A percentile compares a stretch with the other conserved stretches of the same genome.
Conservation (phyloP, 805 yeast species). For the Kazachstania psychrophila region DNA sequence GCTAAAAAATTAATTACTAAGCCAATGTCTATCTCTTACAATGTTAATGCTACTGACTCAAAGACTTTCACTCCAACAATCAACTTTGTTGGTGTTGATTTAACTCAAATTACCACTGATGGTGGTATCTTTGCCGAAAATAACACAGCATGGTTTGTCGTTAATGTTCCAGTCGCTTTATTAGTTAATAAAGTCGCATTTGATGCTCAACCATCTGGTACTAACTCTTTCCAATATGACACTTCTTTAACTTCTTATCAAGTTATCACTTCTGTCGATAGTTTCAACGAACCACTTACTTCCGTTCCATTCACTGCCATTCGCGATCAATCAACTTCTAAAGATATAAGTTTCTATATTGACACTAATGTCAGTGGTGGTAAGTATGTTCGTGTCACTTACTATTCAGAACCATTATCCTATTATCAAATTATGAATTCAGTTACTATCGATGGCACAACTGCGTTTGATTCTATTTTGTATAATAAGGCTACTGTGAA, state of each 20-base stretch:
- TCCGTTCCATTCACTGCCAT: constrained; percentile 19
- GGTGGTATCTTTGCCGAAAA: constrained; percentile 19
- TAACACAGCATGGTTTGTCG: constrained; percentile 24
- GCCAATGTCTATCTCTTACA: constrained; percentile 15
- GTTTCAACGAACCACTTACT: constrained; percentile 20
- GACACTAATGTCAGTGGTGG: constrained; percentile 24
- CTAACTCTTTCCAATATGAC: constrained; percentile 14
- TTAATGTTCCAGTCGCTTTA: constrained; percentile 20
- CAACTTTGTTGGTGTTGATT: constrained; percentile 15
- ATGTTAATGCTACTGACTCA: constrained; percentile 18
- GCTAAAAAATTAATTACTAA: constrained; percentile 10
- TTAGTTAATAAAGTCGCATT: constrained; percentile 14
- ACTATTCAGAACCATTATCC: constrained; percentile 12
- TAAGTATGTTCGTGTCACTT: constrained; percentile 20
- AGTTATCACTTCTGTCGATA: constrained; percentile 19
- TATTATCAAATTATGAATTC: constrained; percentile 10
- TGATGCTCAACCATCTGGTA: constrained; percentile 12
- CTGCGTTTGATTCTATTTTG: not conserved
- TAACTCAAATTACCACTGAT: constrained; percentile 15
- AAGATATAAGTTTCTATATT: constrained; percentile 13
- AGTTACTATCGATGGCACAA: constrained; percentile 4
- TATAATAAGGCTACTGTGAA: constrained; percentile 1
- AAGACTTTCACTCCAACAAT: constrained; percentile 13
- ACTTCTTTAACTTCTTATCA: constrained; percentile 14
- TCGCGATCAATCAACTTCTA: constrained; percentile 19